Conservation (phyloP, 352 stramenopile species). For the Globisporangium alternatum region DNA sequence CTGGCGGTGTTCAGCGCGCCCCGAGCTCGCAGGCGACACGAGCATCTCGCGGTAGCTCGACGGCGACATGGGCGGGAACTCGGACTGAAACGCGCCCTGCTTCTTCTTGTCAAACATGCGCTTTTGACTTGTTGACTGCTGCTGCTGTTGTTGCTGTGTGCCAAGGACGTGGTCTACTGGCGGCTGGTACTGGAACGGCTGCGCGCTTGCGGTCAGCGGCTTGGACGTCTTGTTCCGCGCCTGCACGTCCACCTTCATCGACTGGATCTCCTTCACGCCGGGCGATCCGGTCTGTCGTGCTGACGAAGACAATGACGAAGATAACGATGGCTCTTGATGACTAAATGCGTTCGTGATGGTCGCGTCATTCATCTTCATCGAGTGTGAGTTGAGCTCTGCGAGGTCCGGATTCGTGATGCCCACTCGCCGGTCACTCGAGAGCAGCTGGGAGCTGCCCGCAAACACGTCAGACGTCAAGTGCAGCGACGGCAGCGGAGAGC, state of each 20-base stretch:
- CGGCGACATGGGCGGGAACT: conserved; percentile 10
- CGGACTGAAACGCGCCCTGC: not conserved
- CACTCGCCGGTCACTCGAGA: conserved; percentile 5
- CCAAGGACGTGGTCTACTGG: not conserved
- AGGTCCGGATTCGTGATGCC: conserved; percentile 46
- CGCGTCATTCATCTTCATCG: conserved; percentile 40
- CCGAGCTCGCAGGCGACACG: conserved; percentile 6
- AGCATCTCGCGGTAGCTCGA: conserved; percentile 9
- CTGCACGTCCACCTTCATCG: conserved; percentile 32
- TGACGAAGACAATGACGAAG: not conserved
- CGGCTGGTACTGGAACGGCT: conserved; percentile 4
- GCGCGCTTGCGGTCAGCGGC: not conserved
- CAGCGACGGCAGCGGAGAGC: conserved; percentile 24
- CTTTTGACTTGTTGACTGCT: conserved; percentile 15
- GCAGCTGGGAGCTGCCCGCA: conserved; percentile 6
- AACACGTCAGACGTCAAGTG: conserved; percentile 28
- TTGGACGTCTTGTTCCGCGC: conserved; percentile 21
- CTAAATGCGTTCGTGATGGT: too few species aligned
- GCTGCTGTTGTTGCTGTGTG: conserved; percentile 22
- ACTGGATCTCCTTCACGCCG: conserved; percentile 12
- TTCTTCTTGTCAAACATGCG: conserved; percentile 19
- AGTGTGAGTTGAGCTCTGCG: conserved; percentile 70
- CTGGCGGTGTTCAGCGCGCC: conserved; percentile 1
- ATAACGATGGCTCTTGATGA: not conserved
- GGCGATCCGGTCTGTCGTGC: not conserved